Evolutionary conservation across 2,329 filamentous ascomycete genomes (phyloP).

Genomic region (Neonectria magnoliae): DNA sequence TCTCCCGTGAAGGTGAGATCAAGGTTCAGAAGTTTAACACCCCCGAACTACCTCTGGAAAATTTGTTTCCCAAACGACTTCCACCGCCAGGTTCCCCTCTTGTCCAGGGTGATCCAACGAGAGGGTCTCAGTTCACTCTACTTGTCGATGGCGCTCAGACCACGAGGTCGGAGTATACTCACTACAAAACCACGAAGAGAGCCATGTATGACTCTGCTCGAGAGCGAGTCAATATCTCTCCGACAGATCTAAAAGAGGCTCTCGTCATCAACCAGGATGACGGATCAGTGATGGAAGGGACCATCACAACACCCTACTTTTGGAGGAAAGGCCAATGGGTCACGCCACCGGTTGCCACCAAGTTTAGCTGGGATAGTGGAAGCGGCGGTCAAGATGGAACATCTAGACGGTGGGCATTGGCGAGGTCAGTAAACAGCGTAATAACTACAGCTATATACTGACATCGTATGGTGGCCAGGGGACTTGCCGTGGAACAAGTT

Average conservation of each 20-base stretch:
- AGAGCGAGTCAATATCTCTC: constrained; percentile 64
- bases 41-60: constrained; percentile 54
- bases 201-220: constrained; percentile 77
- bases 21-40: constrained; percentile 52
- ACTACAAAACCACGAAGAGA: constrained; percentile 85
- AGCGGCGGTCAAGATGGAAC: constrained; percentile 87
- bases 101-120: constrained; percentile 39
- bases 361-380: constrained; percentile 51
- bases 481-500: constrained; percentile 71
- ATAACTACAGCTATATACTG: neutral
- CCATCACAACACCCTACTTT: constrained; percentile 84
- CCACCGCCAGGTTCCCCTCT: constrained; percentile 53
- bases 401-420: constrained; percentile 83
- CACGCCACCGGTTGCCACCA: constrained; percentile 73
- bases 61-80: constrained; percentile 67
- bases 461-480: constrained; percentile 46
- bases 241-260: constrained; percentile 71
- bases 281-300: constrained; percentile 84
- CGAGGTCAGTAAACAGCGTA: constrained; percentile 57
- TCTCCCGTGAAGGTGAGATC: constrained; percentile 61
- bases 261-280: constrained; percentile 72
- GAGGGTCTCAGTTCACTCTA: constrained; percentile 52
- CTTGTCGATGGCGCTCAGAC: constrained; percentile 56
- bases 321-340: constrained; percentile 79
- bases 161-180: constrained; percentile 71